Conservation (phyloP, 345 rosid genomes). For the Populus tremula region DNA sequence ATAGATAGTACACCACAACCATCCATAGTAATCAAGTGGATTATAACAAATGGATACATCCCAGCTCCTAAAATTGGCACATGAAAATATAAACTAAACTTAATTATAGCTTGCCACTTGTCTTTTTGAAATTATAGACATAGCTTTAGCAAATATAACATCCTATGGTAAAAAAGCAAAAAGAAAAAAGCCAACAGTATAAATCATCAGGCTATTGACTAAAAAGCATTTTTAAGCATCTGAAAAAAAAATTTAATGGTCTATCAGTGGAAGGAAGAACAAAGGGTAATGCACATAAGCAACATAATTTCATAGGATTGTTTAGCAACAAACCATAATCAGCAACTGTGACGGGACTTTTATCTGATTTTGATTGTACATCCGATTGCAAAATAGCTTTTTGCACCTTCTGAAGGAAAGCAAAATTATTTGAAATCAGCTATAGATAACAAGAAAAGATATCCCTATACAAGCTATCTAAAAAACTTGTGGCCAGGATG, state of each 20-base stretch:
- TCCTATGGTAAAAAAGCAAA: background rate
- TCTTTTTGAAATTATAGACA: background rate
- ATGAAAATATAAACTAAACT: background rate
- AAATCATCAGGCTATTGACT: background rate
- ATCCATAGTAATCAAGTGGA: background rate
- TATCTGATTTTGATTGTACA: constrained; percentile 84
- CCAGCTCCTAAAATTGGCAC: background rate
- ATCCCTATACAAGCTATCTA: background rate
- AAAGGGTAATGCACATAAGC: background rate
- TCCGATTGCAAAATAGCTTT: constrained; percentile 77
- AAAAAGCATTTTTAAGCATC: background rate
- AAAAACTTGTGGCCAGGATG: background rate
- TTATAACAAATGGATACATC: background rate
- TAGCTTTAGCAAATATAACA: background rate
- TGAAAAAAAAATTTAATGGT: background rate
- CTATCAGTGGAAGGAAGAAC: background rate
- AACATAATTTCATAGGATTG: background rate
- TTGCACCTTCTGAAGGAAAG: constrained; percentile 70
- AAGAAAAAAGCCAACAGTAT: background rate
- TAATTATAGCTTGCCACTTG: background rate
- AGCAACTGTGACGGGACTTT: constrained; percentile 93
- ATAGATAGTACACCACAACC: background rate
- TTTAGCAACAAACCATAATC: constrained; percentile 69
- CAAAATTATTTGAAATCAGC: constrained; percentile 13
- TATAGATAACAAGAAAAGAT: background rate